Conservation (phyloP, 345 rosid species). For the Zanthoxylum bungeanum region DNA sequence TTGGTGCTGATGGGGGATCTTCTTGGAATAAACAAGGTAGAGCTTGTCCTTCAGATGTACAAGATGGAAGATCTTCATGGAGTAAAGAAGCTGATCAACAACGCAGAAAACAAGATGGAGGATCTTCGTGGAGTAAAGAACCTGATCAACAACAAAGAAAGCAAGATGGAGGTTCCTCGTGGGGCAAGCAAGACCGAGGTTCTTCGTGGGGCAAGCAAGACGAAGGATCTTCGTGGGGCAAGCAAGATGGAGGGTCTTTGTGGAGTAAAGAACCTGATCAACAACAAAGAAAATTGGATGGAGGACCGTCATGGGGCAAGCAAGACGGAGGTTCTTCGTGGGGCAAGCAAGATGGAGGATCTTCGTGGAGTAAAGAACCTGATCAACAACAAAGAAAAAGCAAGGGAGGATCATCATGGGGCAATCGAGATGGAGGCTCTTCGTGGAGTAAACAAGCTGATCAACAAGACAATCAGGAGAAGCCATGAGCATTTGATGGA, state of each 20-base stretch:
- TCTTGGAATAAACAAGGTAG: slow-evolving; percentile 25
- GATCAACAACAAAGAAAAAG: too few relatives aligned
- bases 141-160: too few relatives aligned
- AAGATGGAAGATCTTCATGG: not conserved
- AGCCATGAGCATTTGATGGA: slow-evolving; percentile 22
- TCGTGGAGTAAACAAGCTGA: slow-evolving; percentile 19
- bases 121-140: slow-evolving; percentile 17
- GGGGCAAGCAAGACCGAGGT: slow-evolving; percentile 16
- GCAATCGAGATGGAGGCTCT: slow-evolving; percentile 15
- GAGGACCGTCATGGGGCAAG: slow-evolving; percentile 28
- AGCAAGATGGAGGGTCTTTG: slow-evolving; percentile 12
- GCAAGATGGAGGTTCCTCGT: slow-evolving; percentile 15
- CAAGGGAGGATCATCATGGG: slow-evolving; percentile 20
- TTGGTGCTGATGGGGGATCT: slow-evolving; percentile 18
- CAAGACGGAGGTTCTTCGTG: slow-evolving; percentile 25
- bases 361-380: slow-evolving; percentile 10
- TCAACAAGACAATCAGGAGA: slow-evolving; percentile 1
- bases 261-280: slow-evolving; percentile 8
- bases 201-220: slow-evolving; percentile 26
- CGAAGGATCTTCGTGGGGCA: slow-evolving; percentile 26
- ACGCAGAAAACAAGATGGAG: not conserved
- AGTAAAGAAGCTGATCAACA: too few relatives aligned
- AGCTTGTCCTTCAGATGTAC: not conserved
- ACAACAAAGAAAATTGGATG: too few relatives aligned
- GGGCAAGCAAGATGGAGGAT: slow-evolving; percentile 23